Evolutionary conservation across 352 stramenopile genomes (phyloP), one percentile per base, ranked within the genome.

Genomic region (Elongisporangium prolatum): DNA sequence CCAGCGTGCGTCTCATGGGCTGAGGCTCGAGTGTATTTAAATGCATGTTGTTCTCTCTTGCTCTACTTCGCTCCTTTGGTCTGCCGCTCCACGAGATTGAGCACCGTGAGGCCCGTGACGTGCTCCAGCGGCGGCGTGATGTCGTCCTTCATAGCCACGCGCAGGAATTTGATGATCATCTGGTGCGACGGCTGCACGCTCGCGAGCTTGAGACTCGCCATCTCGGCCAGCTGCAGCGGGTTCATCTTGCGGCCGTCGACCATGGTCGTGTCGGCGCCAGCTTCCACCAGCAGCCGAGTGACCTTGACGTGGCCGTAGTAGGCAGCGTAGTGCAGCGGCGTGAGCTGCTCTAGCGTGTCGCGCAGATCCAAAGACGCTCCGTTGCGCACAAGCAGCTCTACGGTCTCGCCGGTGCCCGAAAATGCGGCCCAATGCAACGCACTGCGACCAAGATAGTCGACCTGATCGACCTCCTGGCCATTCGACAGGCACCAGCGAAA

Each of bases 91-190:
- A 93, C 66, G 10, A 91, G 61, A 22, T 77, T 76, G 17, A 74
- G 66, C 58, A 89, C 81, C 2, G 84, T 93, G 44, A 93, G 69
- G 0, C 81, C 84, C 1, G 80, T 85, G 20, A 86, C 80, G 65
- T 91, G 70, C 54, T 93, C 76, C 16, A 93, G 73, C n/a, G 81
- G 77, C 49, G 81, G 84, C 21, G 81, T 90, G n/a, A 67, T 81
- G 21, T 75, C 57, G 50, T 88, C 68, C 21, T 88, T 87, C 84
- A 93, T 93, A 25, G 80, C 69, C 21, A 83, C 77, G 40, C 84
- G 81, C n/a, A 93, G 56, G 55, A 87, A 91, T 59, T 89, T 89
- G 57, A 87, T 79, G 67, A 93, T 88, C 77, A 93, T 88, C 49
- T 91, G 81, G 50, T 93, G 84, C 18, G 80, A 88, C n/a, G 84